Percentiles rank a stretch among this genome's conserved stretches.
phyloP scores from a whole-genome alignment of 78 protist species.

The Dictyostelium capitatum region DNA sequence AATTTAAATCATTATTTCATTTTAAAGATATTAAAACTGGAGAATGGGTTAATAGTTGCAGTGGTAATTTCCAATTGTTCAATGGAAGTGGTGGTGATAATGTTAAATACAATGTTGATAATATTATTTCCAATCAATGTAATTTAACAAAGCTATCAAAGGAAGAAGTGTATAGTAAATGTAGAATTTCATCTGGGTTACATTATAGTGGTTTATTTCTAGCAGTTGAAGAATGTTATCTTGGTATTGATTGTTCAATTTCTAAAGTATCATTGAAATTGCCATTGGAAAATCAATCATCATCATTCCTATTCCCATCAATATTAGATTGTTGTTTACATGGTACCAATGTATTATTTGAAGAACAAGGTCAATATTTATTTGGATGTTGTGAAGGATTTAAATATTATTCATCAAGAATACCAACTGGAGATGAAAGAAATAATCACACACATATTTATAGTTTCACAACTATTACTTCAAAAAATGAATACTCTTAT shows the following conservation, averaged over 20 bases:
- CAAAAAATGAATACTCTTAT: background rate
- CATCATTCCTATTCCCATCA: constrained; percentile 9
- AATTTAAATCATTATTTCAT: background rate
- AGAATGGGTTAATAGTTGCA: background rate
- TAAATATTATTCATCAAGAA: background rate
- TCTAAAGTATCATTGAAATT: background rate
- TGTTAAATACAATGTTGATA: background rate
- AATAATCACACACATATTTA: background rate
- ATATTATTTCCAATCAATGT: background rate
- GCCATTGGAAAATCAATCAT: background rate
- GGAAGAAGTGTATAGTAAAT: background rate
- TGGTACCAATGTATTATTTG: constrained; percentile 14
- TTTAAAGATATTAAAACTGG: background rate
- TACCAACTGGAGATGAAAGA: background rate
- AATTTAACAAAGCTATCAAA: constrained; percentile 14
- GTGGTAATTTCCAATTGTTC: background rate
- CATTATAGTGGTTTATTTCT: background rate
- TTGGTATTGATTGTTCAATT: constrained; percentile 21
- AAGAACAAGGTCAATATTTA: constrained; percentile 15
- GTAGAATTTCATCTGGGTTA: background rate
- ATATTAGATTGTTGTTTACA: constrained; percentile 43
- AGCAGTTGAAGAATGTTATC: background rate
- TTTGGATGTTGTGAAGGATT: constrained; percentile 25
- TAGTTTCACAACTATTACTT: background rate
- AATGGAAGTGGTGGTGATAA: background rate